phyloP scores from a whole-genome alignment of 306 rosid genomes.

The Dryas alaskensis region DNA sequence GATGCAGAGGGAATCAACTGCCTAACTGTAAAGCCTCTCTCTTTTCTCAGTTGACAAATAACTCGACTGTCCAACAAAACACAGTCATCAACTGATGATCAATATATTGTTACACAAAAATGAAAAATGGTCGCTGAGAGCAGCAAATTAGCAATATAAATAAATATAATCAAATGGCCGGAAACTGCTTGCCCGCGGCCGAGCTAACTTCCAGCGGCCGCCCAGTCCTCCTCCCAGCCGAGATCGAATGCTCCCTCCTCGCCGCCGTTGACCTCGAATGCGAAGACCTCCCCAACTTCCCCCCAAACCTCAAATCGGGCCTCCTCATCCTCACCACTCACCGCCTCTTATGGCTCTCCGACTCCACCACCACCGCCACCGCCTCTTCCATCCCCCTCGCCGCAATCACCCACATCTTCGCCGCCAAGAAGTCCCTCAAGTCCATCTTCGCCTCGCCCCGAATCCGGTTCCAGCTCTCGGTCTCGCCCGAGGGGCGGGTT shows the following conservation, averaged over 20 bases:
- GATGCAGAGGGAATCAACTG: too few species aligned
- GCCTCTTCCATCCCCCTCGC: slow-evolving; percentile 48
- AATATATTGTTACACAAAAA: too few species aligned
- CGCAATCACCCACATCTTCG: slow-evolving; percentile 54
- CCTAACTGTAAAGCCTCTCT: too few species aligned
- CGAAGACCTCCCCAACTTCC: slow-evolving; percentile 63
- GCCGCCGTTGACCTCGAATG: slow-evolving; percentile 78
- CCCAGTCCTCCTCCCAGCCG: slow-evolving; percentile 64
- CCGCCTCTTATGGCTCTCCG: slow-evolving; percentile 79
- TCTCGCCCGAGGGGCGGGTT: slow-evolving; percentile 43
- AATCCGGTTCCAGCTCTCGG: slow-evolving; percentile 75
- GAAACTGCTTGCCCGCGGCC: slow-evolving; percentile 52
- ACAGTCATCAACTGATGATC: too few species aligned
- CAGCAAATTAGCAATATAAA: too few species aligned
- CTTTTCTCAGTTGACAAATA: too few species aligned
- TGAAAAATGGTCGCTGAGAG: too few species aligned
- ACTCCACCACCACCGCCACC: slow-evolving; percentile 26
- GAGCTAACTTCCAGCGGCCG: slow-evolving; percentile 77
- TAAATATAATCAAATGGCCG: slow-evolving; percentile 36
- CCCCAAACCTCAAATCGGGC: slow-evolving; percentile 65
- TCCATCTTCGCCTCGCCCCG: slow-evolving; percentile 78
- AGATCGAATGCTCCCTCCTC: slow-evolving; percentile 72
- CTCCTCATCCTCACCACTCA: slow-evolving; percentile 82
- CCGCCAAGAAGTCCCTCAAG: slow-evolving; percentile 68
- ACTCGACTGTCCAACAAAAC: too few species aligned